These are phyloP conservation scores for Podila minutissima DNA, from an alignment of 192 early-diverging fungal species.

Conservation along the genomic window DNA sequence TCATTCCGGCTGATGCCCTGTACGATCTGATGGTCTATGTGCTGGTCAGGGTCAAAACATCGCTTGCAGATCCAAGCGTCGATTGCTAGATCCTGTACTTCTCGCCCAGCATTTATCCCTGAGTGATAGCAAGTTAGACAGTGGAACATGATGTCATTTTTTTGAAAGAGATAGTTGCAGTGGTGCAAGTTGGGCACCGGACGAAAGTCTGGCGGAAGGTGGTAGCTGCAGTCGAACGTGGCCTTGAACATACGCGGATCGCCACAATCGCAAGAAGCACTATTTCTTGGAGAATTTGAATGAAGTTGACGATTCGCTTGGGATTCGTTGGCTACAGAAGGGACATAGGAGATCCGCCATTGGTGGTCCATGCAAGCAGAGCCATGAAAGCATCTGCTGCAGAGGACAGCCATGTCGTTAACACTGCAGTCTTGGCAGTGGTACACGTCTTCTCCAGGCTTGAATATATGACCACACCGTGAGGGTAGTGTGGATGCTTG, in stretches of 20 bases:
- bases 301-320: background rate
- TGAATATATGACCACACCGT: conserved; percentile 28
- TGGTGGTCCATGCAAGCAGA: conserved; percentile 24
- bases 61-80: conserved; percentile 40
- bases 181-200: conserved; percentile 25
- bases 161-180: conserved; percentile 30
- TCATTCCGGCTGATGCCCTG: conserved; percentile 15
- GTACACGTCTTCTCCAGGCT: conserved; percentile 38
- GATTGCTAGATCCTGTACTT: background rate
- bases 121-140: conserved; percentile 22
- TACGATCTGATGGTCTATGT: conserved; percentile 18
- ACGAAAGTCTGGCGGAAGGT: conserved; percentile 28
- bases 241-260: conserved; percentile 27
- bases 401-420: conserved; percentile 18
- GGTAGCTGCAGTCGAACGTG: conserved; percentile 32
- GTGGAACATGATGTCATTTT: conserved; percentile 21
- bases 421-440: conserved; percentile 43
- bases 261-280: conserved; percentile 28
- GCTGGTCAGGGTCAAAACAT: conserved; percentile 26
- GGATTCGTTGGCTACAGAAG: background rate
- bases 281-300: background rate
- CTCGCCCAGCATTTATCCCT: background rate
- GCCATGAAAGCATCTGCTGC: conserved; percentile 38
- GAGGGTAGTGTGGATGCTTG: background rate
- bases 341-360: conserved; percentile 21